A percentile compares a stretch with the other conserved stretches of the same genome.
Evolutionary conservation across 2,329 filamentous ascomycete species (phyloP).

Genomic region (Fusarium sacchari): DNA sequence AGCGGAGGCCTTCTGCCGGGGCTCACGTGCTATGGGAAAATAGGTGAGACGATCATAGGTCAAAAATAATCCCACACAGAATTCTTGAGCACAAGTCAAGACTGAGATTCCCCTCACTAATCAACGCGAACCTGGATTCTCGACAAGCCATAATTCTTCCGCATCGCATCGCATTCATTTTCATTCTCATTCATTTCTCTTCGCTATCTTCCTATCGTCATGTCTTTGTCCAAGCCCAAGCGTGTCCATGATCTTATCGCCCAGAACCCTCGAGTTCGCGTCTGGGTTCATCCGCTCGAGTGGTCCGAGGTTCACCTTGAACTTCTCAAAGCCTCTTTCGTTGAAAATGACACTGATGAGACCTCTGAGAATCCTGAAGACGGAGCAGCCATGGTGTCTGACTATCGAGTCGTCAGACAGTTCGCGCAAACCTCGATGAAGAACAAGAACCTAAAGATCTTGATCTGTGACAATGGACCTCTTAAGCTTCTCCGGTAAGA

Average conservation of each 20-base stretch:
- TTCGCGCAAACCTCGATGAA: slow-evolving; percentile 37
- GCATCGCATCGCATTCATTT: neutral
- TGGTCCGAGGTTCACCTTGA: slow-evolving; percentile 36
- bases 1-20: neutral
- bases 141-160: neutral
- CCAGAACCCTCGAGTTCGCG: slow-evolving; percentile 39
- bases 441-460: slow-evolving; percentile 31
- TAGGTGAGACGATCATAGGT: neutral
- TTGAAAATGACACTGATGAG: neutral
- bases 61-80: slow-evolving; percentile 1
- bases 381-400: neutral
- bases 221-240: slow-evolving; percentile 7
- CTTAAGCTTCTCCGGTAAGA: slow-evolving; percentile 34
- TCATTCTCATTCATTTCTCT: neutral
- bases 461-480: slow-evolving; percentile 35
- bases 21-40: slow-evolving; percentile 17
- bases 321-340: slow-evolving; percentile 31
- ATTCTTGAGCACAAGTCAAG: neutral
- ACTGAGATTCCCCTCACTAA: neutral
- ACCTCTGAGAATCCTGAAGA: neutral
- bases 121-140: neutral
- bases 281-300: slow-evolving; percentile 39
- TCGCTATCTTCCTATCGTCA: neutral
- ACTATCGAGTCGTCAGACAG: slow-evolving; percentile 28
- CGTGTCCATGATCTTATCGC: slow-evolving; percentile 35